A percentile compares a stretch with the other conserved stretches of the same genome.
These are phyloP conservation scores for Pezicula radicicola DNA, from an alignment of 2,329 filamentous ascomycete genomes.

Conservation along the genomic window DNA sequence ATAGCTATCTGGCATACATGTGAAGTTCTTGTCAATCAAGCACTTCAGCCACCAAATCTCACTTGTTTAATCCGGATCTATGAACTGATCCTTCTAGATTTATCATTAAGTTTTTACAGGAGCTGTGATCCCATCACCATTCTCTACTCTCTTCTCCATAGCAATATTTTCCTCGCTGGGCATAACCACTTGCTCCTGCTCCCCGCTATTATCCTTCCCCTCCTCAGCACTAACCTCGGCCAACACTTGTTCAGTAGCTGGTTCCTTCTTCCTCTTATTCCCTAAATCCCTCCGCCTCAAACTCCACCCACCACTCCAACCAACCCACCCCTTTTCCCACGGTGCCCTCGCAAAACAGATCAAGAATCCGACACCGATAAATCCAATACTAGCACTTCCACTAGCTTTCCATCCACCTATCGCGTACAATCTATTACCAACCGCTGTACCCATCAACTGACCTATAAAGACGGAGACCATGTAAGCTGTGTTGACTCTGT, in stretches of 20 bases:
- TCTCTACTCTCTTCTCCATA: not conserved
- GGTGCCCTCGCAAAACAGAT: conserved; percentile 48
- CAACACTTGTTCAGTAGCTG: conserved; percentile 12
- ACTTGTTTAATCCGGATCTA: no score
- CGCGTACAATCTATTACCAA: conserved; percentile 54
- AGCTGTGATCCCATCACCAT: not conserved
- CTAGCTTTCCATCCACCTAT: conserved; percentile 52
- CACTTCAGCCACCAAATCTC: no score
- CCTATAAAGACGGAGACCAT: conserved; percentile 76
- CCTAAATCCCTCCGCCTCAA: conserved; percentile 31
- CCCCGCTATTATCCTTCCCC: not conserved
- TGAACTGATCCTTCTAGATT: no score
- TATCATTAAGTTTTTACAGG: not conserved
- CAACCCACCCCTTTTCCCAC: conserved; percentile 55
- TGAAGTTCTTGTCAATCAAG: no score
- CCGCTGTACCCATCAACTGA: conserved; percentile 67
- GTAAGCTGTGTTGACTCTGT: conserved; percentile 77
- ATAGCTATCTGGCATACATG: no score
- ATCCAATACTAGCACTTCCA: conserved; percentile 54
- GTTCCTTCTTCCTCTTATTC: conserved; percentile 5
- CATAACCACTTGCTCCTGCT: not conserved
- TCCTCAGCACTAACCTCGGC: conserved; percentile 13
- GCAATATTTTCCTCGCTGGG: not conserved
- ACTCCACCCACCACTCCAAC: conserved; percentile 56
- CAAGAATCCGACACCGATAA: conserved; percentile 45